Evolutionary conservation across 139 green algal species (phyloP).

Genomic region (Auxenochlorella protothecoides): DNA sequence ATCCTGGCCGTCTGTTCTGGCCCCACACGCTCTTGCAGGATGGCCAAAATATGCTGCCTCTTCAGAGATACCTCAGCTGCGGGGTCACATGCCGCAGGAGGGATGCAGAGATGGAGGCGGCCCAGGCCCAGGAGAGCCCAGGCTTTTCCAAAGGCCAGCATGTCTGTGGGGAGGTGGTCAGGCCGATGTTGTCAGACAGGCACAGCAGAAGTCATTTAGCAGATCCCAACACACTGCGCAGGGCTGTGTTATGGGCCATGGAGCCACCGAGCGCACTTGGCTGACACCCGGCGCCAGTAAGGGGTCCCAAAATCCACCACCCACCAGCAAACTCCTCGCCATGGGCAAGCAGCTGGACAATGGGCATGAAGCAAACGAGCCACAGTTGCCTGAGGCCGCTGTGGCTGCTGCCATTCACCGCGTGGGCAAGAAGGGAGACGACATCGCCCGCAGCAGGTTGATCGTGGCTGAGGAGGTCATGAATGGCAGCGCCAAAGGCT

Average conservation of each 20-base stretch:
- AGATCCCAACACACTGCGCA: conserved; percentile 12
- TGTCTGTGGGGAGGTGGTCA: neutral
- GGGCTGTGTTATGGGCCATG: neutral
- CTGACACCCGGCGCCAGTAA: too few relatives aligned
- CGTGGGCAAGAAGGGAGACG: neutral
- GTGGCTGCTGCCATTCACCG: conserved; percentile 3
- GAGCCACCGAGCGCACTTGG: neutral
- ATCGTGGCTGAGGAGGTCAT: too few relatives aligned
- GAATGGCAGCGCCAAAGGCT: too few relatives aligned
- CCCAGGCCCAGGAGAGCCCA: conserved; percentile 71
- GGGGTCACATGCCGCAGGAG: conserved; percentile 64
- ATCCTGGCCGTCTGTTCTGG: conserved; percentile 35
- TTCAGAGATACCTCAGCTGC: conserved; percentile 45
- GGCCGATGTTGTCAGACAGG: neutral
- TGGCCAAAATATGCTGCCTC: conserved; percentile 18
- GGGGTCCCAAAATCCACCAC: too few relatives aligned
- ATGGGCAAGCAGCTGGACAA: too few relatives aligned
- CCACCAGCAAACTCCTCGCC: too few relatives aligned
- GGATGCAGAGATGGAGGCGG: conserved; percentile 68
- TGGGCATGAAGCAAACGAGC: too few relatives aligned
- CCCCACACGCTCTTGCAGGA: conserved; percentile 27
- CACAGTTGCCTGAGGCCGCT: too few relatives aligned
- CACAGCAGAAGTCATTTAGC: neutral
- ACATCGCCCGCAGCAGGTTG: too few relatives aligned
- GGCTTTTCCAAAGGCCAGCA: conserved; percentile 26